Evolutionary conservation across 176 grass and related monocot genomes (phyloP).

Genomic region (Rhynchospora breviuscula): DNA sequence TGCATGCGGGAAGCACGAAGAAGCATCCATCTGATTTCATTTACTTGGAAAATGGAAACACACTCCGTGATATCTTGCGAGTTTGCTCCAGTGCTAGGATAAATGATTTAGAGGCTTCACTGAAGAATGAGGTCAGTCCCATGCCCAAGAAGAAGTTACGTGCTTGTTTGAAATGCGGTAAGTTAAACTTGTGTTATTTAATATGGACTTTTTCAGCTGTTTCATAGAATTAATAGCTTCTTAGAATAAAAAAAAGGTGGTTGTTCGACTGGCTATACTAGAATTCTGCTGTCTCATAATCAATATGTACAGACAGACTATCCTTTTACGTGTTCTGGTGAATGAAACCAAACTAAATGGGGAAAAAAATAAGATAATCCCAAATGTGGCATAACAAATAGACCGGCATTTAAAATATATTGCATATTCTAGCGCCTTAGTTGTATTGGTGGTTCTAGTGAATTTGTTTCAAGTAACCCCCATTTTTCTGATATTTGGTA

Average conservation of each 20-base stretch:
- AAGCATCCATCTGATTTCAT: slow-evolving; percentile 70
- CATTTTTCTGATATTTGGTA: background rate
- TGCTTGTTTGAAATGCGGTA: slow-evolving; percentile 66
- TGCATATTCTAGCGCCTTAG: background rate
- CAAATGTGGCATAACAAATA: background rate
- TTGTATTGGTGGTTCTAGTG: background rate
- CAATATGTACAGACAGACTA: background rate
- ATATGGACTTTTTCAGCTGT: background rate
- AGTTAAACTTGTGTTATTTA: slow-evolving; percentile 15
- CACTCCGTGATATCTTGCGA: slow-evolving; percentile 49
- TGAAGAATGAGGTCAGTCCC: slow-evolving; percentile 45
- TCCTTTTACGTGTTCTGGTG: background rate
- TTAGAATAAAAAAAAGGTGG: background rate
- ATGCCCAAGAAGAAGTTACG: slow-evolving; percentile 21
- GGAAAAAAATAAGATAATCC: background rate
- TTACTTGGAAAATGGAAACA: slow-evolving; percentile 62
- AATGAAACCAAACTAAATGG: background rate
- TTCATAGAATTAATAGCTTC: background rate
- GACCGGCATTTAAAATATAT: background rate
- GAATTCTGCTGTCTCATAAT: background rate
- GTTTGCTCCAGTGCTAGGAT: slow-evolving; percentile 35
- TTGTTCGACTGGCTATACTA: background rate
- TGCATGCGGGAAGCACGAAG: slow-evolving; percentile 72
- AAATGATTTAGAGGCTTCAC: slow-evolving; percentile 43
- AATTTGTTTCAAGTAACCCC: background rate